Conservation (phyloP, 345 rosid genomes). For the Moricandia moricandioides region DNA sequence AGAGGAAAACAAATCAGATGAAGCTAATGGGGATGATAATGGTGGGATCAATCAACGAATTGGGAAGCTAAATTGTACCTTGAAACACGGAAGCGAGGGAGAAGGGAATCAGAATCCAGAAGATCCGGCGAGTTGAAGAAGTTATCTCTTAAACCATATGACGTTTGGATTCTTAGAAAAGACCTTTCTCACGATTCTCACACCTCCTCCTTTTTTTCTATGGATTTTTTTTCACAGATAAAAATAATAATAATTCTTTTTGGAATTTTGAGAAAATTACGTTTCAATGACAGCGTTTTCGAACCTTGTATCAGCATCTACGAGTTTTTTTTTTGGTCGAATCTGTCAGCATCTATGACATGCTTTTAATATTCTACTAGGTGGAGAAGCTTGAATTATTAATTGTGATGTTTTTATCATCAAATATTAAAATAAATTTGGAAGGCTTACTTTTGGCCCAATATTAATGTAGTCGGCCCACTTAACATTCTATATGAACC, state of each 20-base stretch:
- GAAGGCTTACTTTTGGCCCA: not conserved
- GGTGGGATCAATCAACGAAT: slow-evolving; percentile 4
- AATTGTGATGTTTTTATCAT: not conserved
- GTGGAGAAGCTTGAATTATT: not conserved
- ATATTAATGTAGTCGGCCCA: no score
- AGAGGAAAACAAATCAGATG: not conserved
- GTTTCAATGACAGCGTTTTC: slow-evolving; percentile 13
- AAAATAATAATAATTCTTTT: not conserved
- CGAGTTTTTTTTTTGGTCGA: not conserved
- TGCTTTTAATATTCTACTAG: slow-evolving; percentile 31
- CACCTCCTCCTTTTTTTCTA: no score
- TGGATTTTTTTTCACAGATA: not conserved
- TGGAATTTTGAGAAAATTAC: slow-evolving; percentile 22
- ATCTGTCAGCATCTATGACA: slow-evolving; percentile 33
- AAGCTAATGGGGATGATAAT: not conserved
- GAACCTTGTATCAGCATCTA: not conserved
- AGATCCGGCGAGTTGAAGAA: slow-evolving; percentile 40
- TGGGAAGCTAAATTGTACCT: slow-evolving; percentile 4
- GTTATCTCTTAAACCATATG: no score
- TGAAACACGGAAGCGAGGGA: slow-evolving; percentile 20
- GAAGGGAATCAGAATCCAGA: slow-evolving; percentile 15
- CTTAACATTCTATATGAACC: no score
- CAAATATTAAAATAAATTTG: not conserved
- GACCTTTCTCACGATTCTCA: no score
- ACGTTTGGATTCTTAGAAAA: no score